A percentile compares a stretch with the other conserved stretches of the same genome.
phyloP scores from a whole-genome alignment of 2,329 filamentous ascomycete species.

The Mollisiaceae sp. region DNA sequence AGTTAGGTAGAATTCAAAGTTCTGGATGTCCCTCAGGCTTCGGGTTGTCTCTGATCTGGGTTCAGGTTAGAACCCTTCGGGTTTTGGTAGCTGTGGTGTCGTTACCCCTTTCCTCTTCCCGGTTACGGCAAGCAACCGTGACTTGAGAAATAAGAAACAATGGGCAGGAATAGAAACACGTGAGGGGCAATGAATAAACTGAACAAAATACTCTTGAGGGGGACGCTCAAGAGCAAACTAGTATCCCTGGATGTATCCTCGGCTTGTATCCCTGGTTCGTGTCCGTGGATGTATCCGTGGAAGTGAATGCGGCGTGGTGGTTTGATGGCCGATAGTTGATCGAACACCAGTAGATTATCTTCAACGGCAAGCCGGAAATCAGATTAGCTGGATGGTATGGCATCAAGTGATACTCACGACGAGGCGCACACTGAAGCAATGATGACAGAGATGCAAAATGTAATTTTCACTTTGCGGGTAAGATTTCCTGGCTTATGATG shows the following conservation, averaged over 20 bases:
- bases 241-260: constrained; percentile 6
- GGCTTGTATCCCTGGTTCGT: neutral
- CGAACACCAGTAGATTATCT: neutral
- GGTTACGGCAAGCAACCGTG: neutral
- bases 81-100: neutral
- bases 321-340: neutral
- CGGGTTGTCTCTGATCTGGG: neutral
- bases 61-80: neutral
- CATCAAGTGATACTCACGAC: constrained; percentile 1
- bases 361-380: neutral
- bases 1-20: neutral
- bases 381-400: neutral
- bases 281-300: constrained; percentile 2
- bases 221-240: neutral
- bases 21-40: neutral
- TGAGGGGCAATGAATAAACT: neutral
- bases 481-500: neutral
- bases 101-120: neutral
- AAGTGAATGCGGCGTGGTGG: neutral
- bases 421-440: neutral
- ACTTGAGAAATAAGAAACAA: constrained; percentile 4
- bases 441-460: neutral
- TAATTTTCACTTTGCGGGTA: neutral
- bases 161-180: neutral
- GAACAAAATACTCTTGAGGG: neutral